Base-by-base conservation (phyloP, 2,329 filamentous ascomycete genomes). In the Fusarium sp. region DNA sequence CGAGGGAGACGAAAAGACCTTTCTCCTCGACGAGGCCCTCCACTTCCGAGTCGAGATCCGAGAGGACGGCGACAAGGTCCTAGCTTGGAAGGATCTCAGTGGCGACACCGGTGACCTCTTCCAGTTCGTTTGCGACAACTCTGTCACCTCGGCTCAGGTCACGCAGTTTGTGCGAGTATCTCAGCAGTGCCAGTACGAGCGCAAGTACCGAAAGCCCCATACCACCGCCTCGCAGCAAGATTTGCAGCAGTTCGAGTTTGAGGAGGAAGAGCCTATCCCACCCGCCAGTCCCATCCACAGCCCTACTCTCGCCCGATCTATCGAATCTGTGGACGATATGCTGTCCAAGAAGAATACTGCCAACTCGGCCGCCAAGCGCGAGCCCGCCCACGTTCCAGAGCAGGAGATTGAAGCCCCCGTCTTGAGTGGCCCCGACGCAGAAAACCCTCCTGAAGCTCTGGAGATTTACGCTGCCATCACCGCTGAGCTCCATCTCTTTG, bases 1-100 rank as follows among this genome's bases (percentile, higher is more conserved):
- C 27, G 95, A 98, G 79, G 94, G 95, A 77, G 97, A 99, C 92
- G 96, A 99, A 85, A 98, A 98, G 86, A 96, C 93, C 0, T 99
- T 98, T 81, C 84, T 98, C 56, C 91, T 99, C n/a, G 96, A 98
- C 88, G 93, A 98, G 82, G 90, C 91, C 62, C 87, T 99, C 40
- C 94, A 94, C 80, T 94, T 99, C 79, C 92, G 96, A 66, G 93
- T 94, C 49, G 94, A 97, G 81, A 89, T 93, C 72, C 90, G 95
- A 73, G 91, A 94, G 72, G 91, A 91, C 40, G 93, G 93, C 24
- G 93, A 97, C 77, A 94, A 93, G 79, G 92, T 98, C 10, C 89
- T 99, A 73, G 96, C 96, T 68, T 99, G 96, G 96, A 92, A 93
- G 75, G 96, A 99, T 80, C 85, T 98, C 69, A 98, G 95, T 77